Evolutionary conservation across 2,329 filamentous ascomycete species (phyloP), one percentile per base, ranked within the genome.

Genomic region (Orbilia quercus): DNA sequence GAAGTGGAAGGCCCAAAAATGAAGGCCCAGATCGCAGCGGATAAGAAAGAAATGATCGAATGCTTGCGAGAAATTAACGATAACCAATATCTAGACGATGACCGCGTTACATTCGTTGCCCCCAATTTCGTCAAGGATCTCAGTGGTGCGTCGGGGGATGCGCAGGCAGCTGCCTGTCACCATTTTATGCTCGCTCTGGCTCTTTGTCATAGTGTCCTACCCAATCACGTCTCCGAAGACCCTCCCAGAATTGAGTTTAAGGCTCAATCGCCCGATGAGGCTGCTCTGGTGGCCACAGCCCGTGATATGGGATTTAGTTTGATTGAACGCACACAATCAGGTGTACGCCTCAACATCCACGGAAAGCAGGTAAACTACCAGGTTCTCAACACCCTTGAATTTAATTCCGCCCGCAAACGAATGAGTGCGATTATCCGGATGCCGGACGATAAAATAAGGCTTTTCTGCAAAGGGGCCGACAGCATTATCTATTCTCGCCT

Each of bases 391-490:
- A 96, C 91, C 0, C 89, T 99, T 38, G 95, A 99, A 80, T 99
- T 99, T 84, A 98, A 98, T 80, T 98, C 94, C 0, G 92, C 90
- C 45, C 87, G 95, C 78, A 99, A 99, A 83, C 88, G 95, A 76
- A 99, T 99, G 95, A 98, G 93, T 81, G 91, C 93, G 1, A 97
- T 99, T 76, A 89, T 99, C 55, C 87, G 91, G 67, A 96, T 98
- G 92, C 94, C 95, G 0, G 88, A 98, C 80, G 90, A 91, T 42
- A 89, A 86, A 69, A 97, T 99, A 74, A 85, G 95, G 62, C 85
- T 99, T 0, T 96, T 96, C 82, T 99, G 95, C 84, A 99, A 99
- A 82, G 95, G 95, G 75, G 95, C 95, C 34, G 95, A 99, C 80
- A 97, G 92, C 78, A 90, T 98, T 78, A 98, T 99, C 76, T 99